A percentile compares a stretch with the other conserved stretches of the same genome.
These are phyloP conservation scores for Ophidiomyces ophidiicola DNA, from an alignment of 2,329 filamentous ascomycete species.

Conservation along the genomic window DNA sequence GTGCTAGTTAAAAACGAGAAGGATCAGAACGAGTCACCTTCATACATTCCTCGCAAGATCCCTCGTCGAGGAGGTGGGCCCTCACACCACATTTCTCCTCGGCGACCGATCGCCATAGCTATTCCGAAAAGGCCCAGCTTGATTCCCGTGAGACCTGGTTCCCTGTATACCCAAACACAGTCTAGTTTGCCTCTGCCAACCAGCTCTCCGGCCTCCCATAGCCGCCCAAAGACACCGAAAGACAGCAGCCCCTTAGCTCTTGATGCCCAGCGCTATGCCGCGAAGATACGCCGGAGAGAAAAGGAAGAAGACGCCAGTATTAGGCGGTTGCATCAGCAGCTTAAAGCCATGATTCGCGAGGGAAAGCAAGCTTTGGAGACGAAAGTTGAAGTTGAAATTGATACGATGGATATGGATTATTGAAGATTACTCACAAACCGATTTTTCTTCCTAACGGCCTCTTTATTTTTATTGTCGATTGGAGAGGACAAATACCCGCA, in stretches of 20 bases:
- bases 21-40: conserved; percentile 14
- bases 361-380: conserved; percentile 76
- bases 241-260: conserved; percentile 24
- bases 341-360: conserved; percentile 79
- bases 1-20: conserved; percentile 45
- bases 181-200: conserved; percentile 7
- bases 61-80: conserved; percentile 10
- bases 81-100: conserved; percentile 10
- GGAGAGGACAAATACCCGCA: no score
- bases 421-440: conserved; percentile 11
- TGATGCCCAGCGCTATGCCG: conserved; percentile 63
- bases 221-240: conserved; percentile 21
- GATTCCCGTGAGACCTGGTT: conserved; percentile 15
- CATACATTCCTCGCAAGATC: conserved; percentile 14
- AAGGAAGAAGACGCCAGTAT: conserved; percentile 68
- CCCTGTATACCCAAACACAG: conserved; percentile 2
- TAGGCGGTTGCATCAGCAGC: conserved; percentile 61
- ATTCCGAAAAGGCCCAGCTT: conserved; percentile 10
- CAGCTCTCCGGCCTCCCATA: conserved; percentile 19
- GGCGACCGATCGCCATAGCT: conserved; percentile 7
- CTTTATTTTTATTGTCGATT: no score
- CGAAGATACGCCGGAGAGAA: conserved; percentile 60
- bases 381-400: conserved; percentile 51
- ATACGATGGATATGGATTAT: conserved; percentile 28
- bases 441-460: no score